phyloP scores from a whole-genome alignment of 495 filamentous ascomycete species.

The Penicillium odoratum region DNA sequence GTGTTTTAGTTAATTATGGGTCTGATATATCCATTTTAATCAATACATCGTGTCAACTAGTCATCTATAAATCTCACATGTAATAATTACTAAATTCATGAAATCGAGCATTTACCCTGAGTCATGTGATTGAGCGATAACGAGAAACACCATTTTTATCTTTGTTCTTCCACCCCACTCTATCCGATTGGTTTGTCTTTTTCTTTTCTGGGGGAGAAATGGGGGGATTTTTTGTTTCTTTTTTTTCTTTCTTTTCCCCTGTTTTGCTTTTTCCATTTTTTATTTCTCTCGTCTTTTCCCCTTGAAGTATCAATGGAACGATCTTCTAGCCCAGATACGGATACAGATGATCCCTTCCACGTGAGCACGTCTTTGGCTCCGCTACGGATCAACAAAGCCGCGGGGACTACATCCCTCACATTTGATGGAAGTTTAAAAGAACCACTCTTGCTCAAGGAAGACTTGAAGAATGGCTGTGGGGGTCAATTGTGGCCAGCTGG shows the following conservation, averaged over 20 bases:
- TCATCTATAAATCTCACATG: too few relatives aligned
- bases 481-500: slow-evolving; percentile 94
- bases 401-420: slow-evolving; percentile 60
- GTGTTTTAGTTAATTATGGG: too few relatives aligned
- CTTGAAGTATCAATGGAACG: slow-evolving; percentile 13
- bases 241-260: background rate
- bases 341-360: slow-evolving; percentile 28
- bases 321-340: slow-evolving; percentile 24
- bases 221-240: background rate
- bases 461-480: slow-evolving; percentile 83
- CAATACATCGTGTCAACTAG: too few relatives aligned
- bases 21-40: too few relatives aligned
- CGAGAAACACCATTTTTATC: background rate
- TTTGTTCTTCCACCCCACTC: background rate
- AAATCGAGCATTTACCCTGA: too few relatives aligned
- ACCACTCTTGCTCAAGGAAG: slow-evolving; percentile 77
- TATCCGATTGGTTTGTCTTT: background rate
- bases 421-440: slow-evolving; percentile 72
- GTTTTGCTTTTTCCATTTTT: background rate
- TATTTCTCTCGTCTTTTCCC: background rate
- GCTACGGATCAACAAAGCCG: slow-evolving; percentile 60
- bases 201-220: too few relatives aligned
- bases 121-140: slow-evolving; percentile 1
- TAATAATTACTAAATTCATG: too few relatives aligned
- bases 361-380: slow-evolving; percentile 70